Base-by-base conservation (phyloP, 257 asterid genomes). In the Striga asiatica region DNA sequence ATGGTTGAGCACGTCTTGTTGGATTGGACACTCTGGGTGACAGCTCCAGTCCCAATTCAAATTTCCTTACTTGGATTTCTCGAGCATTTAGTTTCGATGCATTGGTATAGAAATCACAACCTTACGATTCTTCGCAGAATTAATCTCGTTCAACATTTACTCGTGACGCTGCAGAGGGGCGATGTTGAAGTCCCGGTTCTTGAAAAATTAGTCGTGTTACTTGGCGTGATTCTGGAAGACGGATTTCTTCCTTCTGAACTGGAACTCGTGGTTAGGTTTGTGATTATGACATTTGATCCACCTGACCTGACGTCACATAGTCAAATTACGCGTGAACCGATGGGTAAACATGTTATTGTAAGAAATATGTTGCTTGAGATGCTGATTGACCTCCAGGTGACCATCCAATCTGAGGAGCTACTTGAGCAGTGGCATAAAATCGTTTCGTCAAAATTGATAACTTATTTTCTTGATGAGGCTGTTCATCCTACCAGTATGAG, bases 401-500 rank as follows among this genome's bases (percentile, higher is more conserved):
- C 97, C 39, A 92, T 92, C 66, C 83, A 74, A 61, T 74, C 99
- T 11, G 99, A 92, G 75, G 99, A 92, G 74, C 54, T 88, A 67
- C 97, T 88, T 67, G 99, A 92, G 84, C 99, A 82, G 75, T 92
- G 99, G 99, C 99, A 92, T 70, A 92, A 88, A 79, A 79, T 78
- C 48, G 99, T 92, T 52, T 92, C 99, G 50, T 92, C 99, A 16
- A 92, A 82, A 72, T 63, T 92, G 56, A 76, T 92, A 37, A 84
- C 95, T 38, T 88, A 71, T 81, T 84, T 88, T 77, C 94, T 92
- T 66, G 99, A 92, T 47, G 97, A 92, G 76, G 85, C 95, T 41
- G 97, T 92, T 71, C 99, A 92, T 77, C 99, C 99, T 41, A 84
- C 99, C 56, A 92, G 97, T 71, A 92, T 88, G 99, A 81, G 97